Conservation (phyloP, 2,329 filamentous ascomycete genomes). For the Trichoderma breve region DNA sequence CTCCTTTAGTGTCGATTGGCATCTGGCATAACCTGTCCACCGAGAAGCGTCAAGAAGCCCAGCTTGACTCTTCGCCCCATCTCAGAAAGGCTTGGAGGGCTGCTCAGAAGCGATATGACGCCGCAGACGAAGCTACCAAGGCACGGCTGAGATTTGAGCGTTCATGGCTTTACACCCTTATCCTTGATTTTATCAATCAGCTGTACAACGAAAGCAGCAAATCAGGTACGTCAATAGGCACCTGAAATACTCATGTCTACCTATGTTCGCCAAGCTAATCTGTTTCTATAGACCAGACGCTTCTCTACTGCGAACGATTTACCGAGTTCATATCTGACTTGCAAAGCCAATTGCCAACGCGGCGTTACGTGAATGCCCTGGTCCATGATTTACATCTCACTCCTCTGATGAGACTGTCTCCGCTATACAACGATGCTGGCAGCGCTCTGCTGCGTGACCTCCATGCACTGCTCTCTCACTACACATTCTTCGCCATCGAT, state of each 20-base stretch:
- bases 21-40: slow-evolving; percentile 92
- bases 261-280: slow-evolving; percentile 22
- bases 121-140: slow-evolving; percentile 76
- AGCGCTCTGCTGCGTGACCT: slow-evolving; percentile 80
- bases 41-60: slow-evolving; percentile 69
- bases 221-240: slow-evolving; percentile 38
- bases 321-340: slow-evolving; percentile 87
- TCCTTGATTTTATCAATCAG: slow-evolving; percentile 76
- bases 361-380: slow-evolving; percentile 88
- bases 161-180: slow-evolving; percentile 85
- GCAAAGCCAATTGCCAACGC: slow-evolving; percentile 88
- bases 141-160: slow-evolving; percentile 84
- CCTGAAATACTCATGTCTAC: neutral
- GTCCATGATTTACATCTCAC: slow-evolving; percentile 83
- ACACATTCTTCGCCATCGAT: slow-evolving; percentile 83
- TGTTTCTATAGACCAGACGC: slow-evolving; percentile 49
- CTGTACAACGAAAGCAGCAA: slow-evolving; percentile 60
- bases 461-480: slow-evolving; percentile 77
- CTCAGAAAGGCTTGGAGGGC: slow-evolving; percentile 90
- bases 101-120: slow-evolving; percentile 79
- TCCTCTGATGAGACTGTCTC: slow-evolving; percentile 73
- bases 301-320: slow-evolving; percentile 89
- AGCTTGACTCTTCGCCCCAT: slow-evolving; percentile 70
- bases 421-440: slow-evolving; percentile 70
- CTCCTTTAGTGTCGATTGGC: slow-evolving; percentile 87